Evolutionary conservation across 2,329 filamentous ascomycete species (phyloP).

Genomic region (Colletotrichum echinochloae): DNA sequence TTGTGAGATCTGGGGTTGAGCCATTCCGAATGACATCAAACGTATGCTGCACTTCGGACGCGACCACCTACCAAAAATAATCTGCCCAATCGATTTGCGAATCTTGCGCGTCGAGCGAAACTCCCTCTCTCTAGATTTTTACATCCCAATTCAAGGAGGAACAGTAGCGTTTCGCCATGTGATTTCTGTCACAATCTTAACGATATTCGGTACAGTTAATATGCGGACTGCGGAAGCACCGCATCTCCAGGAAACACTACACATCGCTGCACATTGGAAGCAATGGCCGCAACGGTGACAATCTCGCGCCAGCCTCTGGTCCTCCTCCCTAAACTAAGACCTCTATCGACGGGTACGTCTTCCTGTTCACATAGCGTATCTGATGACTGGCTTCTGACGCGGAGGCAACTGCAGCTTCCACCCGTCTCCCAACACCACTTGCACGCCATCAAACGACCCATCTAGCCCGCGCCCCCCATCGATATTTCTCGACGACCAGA

Average conservation of each 20-base stretch:
- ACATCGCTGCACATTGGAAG: slow-evolving; percentile 39
- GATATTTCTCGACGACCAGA: slow-evolving; percentile 25
- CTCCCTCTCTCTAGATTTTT: background rate
- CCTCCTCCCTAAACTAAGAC: slow-evolving; percentile 8
- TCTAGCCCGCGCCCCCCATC: slow-evolving; percentile 9
- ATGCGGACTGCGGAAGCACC: slow-evolving; percentile 40
- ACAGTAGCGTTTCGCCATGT: slow-evolving; percentile 11
- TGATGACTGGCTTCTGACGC: background rate
- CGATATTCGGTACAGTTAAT: slow-evolving; percentile 22
- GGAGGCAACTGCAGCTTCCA: slow-evolving; percentile 12
- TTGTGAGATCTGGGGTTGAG: slow-evolving; percentile 7
- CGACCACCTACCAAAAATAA: slow-evolving; percentile 11
- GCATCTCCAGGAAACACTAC: slow-evolving; percentile 37
- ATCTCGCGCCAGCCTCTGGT: slow-evolving; percentile 38
- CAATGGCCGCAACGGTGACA: slow-evolving; percentile 40
- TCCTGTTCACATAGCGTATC: background rate
- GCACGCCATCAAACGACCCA: slow-evolving; percentile 19
- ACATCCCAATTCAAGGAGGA: background rate
- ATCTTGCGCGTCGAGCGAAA: background rate
- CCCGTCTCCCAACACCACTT: background rate
- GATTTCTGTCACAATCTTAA: slow-evolving; percentile 16
- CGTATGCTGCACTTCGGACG: slow-evolving; percentile 7
- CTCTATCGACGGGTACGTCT: slow-evolving; percentile 14
- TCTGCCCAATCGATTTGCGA: background rate
- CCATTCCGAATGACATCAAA: slow-evolving; percentile 19